Percentiles rank a stretch among this genome's conserved stretches.
phyloP scores from a whole-genome alignment of 2,329 filamentous ascomycete genomes.

The Sporothrix mexicana region DNA sequence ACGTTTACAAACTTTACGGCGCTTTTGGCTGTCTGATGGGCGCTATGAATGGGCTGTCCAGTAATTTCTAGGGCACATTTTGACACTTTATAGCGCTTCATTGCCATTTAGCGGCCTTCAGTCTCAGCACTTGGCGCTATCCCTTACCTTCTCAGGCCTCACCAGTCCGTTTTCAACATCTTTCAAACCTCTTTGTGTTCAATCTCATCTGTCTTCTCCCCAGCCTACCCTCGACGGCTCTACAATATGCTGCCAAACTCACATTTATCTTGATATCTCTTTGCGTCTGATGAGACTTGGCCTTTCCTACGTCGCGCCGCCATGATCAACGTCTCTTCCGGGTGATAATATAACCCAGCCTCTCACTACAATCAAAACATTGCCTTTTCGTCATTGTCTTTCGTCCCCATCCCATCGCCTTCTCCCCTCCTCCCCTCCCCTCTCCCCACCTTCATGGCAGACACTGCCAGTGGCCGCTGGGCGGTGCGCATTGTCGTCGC shows the following conservation, averaged over 20 bases:
- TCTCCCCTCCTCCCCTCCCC: not conserved
- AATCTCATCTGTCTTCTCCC: not conserved
- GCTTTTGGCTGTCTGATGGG: too few species aligned
- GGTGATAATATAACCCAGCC: not conserved
- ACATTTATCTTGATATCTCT: not conserved
- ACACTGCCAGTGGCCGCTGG: slow-evolving; percentile 27
- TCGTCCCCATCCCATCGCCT: not conserved
- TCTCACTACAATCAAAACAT: not conserved
- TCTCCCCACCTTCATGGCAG: not conserved
- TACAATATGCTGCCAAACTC: not conserved
- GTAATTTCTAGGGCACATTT: too few species aligned
- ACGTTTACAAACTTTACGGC: too few species aligned
- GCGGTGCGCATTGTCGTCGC: slow-evolving; percentile 29
- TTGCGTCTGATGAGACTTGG: not conserved
- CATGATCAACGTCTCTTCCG: not conserved
- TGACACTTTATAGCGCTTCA: too few species aligned
- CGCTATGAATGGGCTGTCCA: too few species aligned
- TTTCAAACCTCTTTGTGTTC: not conserved
- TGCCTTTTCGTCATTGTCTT: not conserved
- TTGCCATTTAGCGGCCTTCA: not conserved
- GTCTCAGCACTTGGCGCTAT: not conserved
- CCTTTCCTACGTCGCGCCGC: not conserved
- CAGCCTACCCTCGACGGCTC: not conserved
- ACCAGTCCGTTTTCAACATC: not conserved
- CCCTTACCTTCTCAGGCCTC: not conserved